These are phyloP conservation scores for Solanum piurae DNA, from an alignment of 257 asterid genomes.

Conservation along the genomic window DNA sequence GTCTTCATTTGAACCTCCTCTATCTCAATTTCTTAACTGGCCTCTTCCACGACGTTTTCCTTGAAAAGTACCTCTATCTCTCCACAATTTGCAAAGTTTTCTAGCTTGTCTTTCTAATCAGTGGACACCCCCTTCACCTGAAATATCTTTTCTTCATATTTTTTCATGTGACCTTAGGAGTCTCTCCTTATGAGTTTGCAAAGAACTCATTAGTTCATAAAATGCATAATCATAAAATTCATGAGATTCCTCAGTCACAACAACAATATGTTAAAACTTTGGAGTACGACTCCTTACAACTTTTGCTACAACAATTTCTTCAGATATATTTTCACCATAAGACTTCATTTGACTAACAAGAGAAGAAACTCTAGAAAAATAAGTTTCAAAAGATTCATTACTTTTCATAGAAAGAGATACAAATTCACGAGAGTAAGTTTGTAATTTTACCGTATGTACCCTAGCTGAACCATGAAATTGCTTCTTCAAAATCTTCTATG, in stretches of 20 bases:
- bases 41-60: neutral
- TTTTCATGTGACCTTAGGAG: too few species aligned
- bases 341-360: neutral
- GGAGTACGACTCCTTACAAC: neutral
- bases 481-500: neutral
- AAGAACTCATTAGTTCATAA: slow-evolving; percentile 2
- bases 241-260: neutral
- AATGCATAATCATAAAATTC: neutral
- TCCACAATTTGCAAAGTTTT: neutral
- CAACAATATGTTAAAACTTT: neutral
- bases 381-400: neutral
- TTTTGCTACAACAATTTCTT: neutral
- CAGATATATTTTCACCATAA: neutral
- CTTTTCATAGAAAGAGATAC: neutral
- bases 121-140: too few species aligned
- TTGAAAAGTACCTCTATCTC: neutral
- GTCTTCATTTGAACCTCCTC: neutral
- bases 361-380: neutral
- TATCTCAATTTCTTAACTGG: neutral
- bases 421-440: neutral
- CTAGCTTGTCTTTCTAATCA: neutral
- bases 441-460: neutral
- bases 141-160: too few species aligned
- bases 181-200: neutral
- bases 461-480: neutral